These are phyloP conservation scores for Ilyonectria destructans DNA, from an alignment of 2,329 filamentous ascomycete species.

Conservation along the genomic window DNA sequence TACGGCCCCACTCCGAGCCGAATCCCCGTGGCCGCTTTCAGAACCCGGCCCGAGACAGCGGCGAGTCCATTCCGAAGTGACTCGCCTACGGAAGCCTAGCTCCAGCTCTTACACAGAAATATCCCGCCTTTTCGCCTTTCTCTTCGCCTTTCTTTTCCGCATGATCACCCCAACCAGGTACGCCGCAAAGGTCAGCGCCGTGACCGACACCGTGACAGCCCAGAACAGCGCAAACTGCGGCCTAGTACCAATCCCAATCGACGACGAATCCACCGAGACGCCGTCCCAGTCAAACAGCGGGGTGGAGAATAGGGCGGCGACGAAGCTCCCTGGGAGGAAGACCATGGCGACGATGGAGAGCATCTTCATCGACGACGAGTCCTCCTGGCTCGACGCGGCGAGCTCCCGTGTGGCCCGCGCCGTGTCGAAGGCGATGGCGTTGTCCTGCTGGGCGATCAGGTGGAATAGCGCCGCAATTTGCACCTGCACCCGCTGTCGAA, in stretches of 20 bases:
- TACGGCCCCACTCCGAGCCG: no score
- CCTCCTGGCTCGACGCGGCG: not conserved
- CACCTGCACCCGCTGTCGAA: not conserved
- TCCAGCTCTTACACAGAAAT: not conserved
- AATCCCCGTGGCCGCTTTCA: no score
- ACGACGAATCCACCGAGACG: not conserved
- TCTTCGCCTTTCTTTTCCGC: not conserved
- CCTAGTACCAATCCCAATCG: conserved; percentile 1
- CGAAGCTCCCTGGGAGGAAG: conserved; percentile 6
- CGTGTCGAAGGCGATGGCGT: not conserved
- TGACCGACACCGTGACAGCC: conserved; percentile 1
- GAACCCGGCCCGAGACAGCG: no score
- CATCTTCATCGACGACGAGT: conserved; percentile 14
- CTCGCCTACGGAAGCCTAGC: not conserved
- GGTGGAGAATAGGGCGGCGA: conserved; percentile 15
- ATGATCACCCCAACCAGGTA: not conserved
- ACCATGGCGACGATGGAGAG: conserved; percentile 8
- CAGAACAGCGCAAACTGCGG: conserved; percentile 17
- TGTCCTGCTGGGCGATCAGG: conserved; percentile 11
- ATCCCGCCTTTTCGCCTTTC: not conserved
- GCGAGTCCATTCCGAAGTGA: not conserved
- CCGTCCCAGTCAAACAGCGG: conserved; percentile 13
- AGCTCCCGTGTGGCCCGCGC: conserved; percentile 3
- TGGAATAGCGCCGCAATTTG: conserved; percentile 10
- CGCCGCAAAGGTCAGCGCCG: not conserved